These are phyloP conservation scores for Polytrichum formosum DNA, from an alignment of 225 moss, liverwort and hornwort species.

Conservation along the genomic window DNA sequence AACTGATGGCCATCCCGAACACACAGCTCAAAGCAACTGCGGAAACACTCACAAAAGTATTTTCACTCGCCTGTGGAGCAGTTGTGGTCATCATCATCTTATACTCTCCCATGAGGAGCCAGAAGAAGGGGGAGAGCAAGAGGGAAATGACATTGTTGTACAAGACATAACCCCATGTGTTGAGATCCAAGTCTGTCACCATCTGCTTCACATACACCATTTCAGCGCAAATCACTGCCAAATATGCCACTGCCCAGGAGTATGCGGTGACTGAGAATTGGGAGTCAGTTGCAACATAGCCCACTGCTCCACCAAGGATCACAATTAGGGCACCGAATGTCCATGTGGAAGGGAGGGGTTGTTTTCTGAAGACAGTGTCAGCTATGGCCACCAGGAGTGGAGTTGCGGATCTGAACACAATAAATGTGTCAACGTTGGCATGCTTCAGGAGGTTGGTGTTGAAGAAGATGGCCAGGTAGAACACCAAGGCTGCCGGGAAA, in stretches of 20 bases:
- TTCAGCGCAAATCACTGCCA: constrained; percentile 55
- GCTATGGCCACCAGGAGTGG: constrained; percentile 63
- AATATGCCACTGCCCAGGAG: constrained; percentile 52
- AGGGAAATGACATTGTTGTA: constrained; percentile 64
- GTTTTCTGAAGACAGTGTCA: constrained; percentile 53
- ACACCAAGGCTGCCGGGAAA: constrained; percentile 53
- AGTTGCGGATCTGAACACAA: constrained; percentile 67
- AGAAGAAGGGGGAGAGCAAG: constrained; percentile 51
- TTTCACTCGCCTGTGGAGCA: background rate
- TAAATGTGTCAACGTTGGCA: constrained; percentile 69
- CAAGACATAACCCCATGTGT: constrained; percentile 67
- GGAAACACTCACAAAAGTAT: constrained; percentile 15
- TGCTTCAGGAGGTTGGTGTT: constrained; percentile 63
- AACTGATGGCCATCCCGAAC: constrained; percentile 67
- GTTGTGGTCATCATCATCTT: constrained; percentile 2
- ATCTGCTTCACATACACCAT: constrained; percentile 76
- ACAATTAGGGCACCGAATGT: constrained; percentile 50
- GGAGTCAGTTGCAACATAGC: constrained; percentile 59
- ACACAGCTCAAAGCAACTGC: constrained; percentile 49
- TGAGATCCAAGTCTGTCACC: constrained; percentile 57
- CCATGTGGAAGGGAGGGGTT: constrained; percentile 50
- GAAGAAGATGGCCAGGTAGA: constrained; percentile 65
- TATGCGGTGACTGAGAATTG: constrained; percentile 49
- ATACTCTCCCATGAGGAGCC: constrained; percentile 54
- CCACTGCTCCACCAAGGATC: constrained; percentile 57